Percentiles rank a stretch among this genome's conserved stretches.
Conservation (phyloP, 441 rosid species). For the Gossypium trilobum region DNA sequence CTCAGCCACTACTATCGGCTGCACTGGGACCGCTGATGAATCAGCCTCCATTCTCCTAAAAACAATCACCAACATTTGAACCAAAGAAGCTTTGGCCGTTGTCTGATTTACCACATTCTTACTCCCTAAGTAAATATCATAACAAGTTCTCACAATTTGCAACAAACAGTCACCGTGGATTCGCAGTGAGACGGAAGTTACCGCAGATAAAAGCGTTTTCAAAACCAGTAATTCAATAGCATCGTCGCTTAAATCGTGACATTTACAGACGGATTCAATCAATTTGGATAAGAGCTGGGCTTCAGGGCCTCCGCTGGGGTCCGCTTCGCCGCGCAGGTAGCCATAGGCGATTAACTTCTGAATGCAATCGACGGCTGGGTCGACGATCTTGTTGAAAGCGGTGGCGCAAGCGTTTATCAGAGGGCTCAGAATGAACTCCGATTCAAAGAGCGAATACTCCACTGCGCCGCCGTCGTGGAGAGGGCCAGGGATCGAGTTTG, state of each 20-base stretch:
- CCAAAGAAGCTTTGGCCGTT: conserved; percentile 86
- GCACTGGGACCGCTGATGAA: conserved; percentile 82
- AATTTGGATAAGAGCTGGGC: conserved; percentile 48
- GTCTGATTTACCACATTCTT: conserved; percentile 89
- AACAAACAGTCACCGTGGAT: conserved; percentile 89
- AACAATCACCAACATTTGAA: conserved; percentile 90
- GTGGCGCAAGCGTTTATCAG: conserved; percentile 67
- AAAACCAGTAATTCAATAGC: conserved; percentile 60
- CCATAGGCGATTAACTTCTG: conserved; percentile 83
- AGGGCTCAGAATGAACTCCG: conserved; percentile 70
- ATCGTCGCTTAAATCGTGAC: conserved; percentile 76
- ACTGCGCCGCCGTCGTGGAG: conserved; percentile 65
- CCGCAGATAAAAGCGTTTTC: conserved; percentile 77
- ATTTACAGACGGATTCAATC: conserved; percentile 78
- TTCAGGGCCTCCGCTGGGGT: conserved; percentile 62
- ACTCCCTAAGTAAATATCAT: conserved; percentile 81
- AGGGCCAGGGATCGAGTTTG: conserved; percentile 60
- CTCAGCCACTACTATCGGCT: conserved; percentile 95
- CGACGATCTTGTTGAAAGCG: conserved; percentile 76
- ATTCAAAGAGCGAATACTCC: conserved; percentile 68
- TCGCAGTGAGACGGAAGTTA: conserved; percentile 73
- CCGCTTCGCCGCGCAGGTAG: conserved; percentile 88
- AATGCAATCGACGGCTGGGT: conserved; percentile 76
- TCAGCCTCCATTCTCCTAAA: conserved; percentile 99
- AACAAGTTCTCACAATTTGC: conserved; percentile 79